Percentiles rank a stretch among this genome's conserved stretches.
Conservation (phyloP, 352 stramenopile species). For the Phytophthora lateralis region DNA sequence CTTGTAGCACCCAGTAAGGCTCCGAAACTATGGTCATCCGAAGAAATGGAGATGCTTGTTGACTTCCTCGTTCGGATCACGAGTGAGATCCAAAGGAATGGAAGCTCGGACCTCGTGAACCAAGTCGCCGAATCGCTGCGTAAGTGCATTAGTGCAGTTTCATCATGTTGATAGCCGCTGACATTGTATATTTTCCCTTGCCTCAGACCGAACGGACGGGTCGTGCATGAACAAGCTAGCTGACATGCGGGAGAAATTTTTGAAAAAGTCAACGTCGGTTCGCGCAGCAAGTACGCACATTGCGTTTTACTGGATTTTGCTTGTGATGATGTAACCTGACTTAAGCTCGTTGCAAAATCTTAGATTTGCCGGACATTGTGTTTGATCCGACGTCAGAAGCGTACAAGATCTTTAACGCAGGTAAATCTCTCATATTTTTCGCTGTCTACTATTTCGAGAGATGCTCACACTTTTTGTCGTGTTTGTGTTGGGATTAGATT, state of each 20-base stretch:
- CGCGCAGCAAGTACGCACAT: slow-evolving; percentile 53
- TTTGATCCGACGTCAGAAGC: slow-evolving; percentile 59
- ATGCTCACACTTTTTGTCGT: background rate
- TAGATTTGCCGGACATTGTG: slow-evolving; percentile 63
- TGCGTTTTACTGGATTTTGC: background rate
- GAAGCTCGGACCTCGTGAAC: slow-evolving; percentile 44
- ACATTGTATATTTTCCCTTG: slow-evolving; percentile 1
- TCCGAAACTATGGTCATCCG: slow-evolving; percentile 58
- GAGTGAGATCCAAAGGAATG: slow-evolving; percentile 56
- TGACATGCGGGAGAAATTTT: slow-evolving; percentile 58
- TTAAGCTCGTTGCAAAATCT: slow-evolving; percentile 2
- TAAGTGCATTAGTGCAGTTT: slow-evolving; percentile 21
- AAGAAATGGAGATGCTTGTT: slow-evolving; percentile 62
- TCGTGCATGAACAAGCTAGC: slow-evolving; percentile 66
- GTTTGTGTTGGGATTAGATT: slow-evolving; percentile 40
- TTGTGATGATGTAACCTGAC: slow-evolving; percentile 17
- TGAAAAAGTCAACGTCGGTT: slow-evolving; percentile 41
- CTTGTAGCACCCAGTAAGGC: slow-evolving; percentile 31
- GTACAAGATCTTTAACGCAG: slow-evolving; percentile 73
- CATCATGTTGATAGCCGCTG: slow-evolving; percentile 1
- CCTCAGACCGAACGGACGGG: slow-evolving; percentile 50
- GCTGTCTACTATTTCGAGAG: background rate
- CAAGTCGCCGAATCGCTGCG: slow-evolving; percentile 38
- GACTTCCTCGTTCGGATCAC: slow-evolving; percentile 69
- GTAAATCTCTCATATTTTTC: slow-evolving; percentile 27